Conservation (phyloP, 2,329 filamentous ascomycete species). For the Aaosphaeria arxii region DNA sequence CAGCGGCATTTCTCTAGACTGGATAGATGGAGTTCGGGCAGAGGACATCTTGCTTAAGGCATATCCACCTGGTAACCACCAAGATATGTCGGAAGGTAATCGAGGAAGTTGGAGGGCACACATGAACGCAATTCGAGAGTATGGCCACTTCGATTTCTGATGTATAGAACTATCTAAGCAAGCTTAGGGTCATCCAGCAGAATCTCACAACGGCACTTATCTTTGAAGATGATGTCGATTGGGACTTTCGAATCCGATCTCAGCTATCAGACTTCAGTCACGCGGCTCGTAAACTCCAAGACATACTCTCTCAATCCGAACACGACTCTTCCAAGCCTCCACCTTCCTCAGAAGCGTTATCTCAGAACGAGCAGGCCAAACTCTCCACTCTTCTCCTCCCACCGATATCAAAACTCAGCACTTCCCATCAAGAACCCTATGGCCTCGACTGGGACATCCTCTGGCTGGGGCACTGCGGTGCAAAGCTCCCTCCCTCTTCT, state of each 20-base stretch:
- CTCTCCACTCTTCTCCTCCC: slow-evolving; percentile 11
- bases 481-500: slow-evolving; percentile 14
- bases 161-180: not conserved
- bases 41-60: slow-evolving; percentile 27
- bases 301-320: slow-evolving; percentile 4
- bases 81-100: slow-evolving; percentile 12
- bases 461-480: slow-evolving; percentile 40
- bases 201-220: slow-evolving; percentile 22
- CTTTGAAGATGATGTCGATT: slow-evolving; percentile 25
- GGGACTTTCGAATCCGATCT: slow-evolving; percentile 17
- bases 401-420: not conserved
- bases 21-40: slow-evolving; percentile 46
- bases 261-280: slow-evolving; percentile 13
- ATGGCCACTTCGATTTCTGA: not conserved
- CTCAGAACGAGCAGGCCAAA: slow-evolving; percentile 11
- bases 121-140: slow-evolving; percentile 22
- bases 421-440: slow-evolving; percentile 18
- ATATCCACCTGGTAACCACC: slow-evolving; percentile 33
- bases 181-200: slow-evolving; percentile 13
- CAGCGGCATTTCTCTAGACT: slow-evolving; percentile 46
- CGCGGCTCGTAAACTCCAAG: slow-evolving; percentile 10
- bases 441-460: slow-evolving; percentile 37
- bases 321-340: not conserved
- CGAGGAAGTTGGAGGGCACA: slow-evolving; percentile 24
- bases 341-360: slow-evolving; percentile 3